phyloP scores from a whole-genome alignment of 345 rosid species.

The Euphorbia peplus region DNA sequence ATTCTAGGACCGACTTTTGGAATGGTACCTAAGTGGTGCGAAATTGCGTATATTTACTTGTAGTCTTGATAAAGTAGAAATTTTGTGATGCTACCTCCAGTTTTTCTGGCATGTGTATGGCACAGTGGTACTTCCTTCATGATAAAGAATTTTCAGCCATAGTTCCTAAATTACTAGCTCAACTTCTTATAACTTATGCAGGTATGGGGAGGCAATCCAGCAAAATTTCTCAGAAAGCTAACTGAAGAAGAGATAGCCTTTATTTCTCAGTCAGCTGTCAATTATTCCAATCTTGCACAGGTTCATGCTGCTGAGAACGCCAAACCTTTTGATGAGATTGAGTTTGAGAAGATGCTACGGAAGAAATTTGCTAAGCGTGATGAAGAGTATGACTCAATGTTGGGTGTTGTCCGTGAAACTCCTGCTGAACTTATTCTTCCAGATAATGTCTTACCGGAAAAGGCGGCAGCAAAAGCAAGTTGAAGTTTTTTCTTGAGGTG shows the following conservation, averaged over 20 bases:
- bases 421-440: constrained; percentile 79
- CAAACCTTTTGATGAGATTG: constrained; percentile 69
- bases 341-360: constrained; percentile 85
- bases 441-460: constrained; percentile 51
- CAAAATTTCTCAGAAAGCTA: constrained; percentile 88
- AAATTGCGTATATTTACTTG: background rate
- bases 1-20: background rate
- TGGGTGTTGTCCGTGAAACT: constrained; percentile 75
- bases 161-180: background rate
- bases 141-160: background rate
- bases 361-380: constrained; percentile 67
- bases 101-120: background rate
- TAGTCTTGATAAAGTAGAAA: background rate
- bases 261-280: constrained; percentile 67
- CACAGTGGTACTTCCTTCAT: background rate
- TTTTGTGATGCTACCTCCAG: background rate
- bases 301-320: constrained; percentile 87
- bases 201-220: constrained; percentile 99
- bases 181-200: constrained; percentile 20
- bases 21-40: background rate
- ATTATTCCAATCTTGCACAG: constrained; percentile 81
- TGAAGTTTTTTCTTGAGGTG: constrained; percentile 23
- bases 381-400: constrained; percentile 84
- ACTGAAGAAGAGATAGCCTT: constrained; percentile 67
- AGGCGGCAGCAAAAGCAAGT: constrained; percentile 41